Evolutionary conservation across 78 protist species (phyloP).

Genomic region (Dictyostelium firmibasis): DNA sequence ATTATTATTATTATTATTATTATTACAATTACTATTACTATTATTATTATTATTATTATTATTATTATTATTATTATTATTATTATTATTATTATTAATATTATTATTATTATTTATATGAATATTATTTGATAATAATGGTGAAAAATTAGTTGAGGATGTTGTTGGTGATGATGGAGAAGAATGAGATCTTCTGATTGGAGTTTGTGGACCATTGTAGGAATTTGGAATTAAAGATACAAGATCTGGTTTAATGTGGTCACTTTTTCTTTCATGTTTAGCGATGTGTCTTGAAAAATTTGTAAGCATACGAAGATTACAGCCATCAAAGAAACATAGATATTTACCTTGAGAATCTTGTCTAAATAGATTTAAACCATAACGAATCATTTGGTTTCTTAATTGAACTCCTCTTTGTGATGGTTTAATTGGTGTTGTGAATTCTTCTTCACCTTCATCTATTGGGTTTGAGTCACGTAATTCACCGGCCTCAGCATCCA

Average conservation of each 20-base stretch:
- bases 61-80: not conserved
- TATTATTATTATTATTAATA: not conserved
- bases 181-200: constrained; percentile 10
- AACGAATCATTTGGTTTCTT: constrained; percentile 76
- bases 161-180: constrained; percentile 24
- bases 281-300: constrained; percentile 78
- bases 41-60: not conserved
- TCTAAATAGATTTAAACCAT: constrained; percentile 69
- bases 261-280: constrained; percentile 68
- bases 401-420: constrained; percentile 75
- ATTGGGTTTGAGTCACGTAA: constrained; percentile 1
- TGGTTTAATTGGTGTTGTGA: constrained; percentile 68
- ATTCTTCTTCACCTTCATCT: constrained; percentile 74
- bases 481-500: constrained; percentile 77
- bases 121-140: not conserved
- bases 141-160: constrained; percentile 13
- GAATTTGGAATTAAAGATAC: not conserved
- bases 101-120: not conserved
- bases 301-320: constrained; percentile 60
- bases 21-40: not conserved
- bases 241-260: constrained; percentile 37
- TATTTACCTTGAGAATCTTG: constrained; percentile 76
- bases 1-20: not conserved
- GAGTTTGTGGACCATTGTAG: not conserved
- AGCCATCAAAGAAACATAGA: constrained; percentile 73